A percentile compares a stretch with the other conserved stretches of the same genome.
Evolutionary conservation across 192 early-diverging fungal genomes (phyloP).

Genomic region (Linnemannia exigua): DNA sequence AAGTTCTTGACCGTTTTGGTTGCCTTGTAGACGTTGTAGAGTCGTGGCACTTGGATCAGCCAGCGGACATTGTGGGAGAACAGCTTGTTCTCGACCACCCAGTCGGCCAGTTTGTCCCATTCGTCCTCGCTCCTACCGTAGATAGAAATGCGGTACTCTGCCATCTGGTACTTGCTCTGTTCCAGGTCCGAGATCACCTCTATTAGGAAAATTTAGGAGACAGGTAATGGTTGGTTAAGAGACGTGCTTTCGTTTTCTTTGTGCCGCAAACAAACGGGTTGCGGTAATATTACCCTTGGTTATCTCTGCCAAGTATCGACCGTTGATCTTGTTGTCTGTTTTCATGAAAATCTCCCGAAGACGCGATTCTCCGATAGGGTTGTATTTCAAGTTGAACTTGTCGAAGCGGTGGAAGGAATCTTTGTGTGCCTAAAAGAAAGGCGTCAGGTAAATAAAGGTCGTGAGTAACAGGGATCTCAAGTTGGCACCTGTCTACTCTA

Average conservation of each 20-base stretch:
- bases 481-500: not conserved
- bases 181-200: conserved; percentile 94
- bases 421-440: conserved; percentile 80
- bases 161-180: conserved; percentile 94
- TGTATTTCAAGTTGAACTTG: conserved; percentile 98
- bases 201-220: conserved; percentile 14
- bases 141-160: conserved; percentile 94
- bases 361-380: conserved; percentile 95
- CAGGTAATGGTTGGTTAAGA: not conserved
- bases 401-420: conserved; percentile 97
- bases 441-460: not conserved
- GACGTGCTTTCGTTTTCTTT: not conserved
- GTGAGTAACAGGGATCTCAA: not conserved
- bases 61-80: conserved; percentile 95
- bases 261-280: not conserved
- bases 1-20: conserved; percentile 75
- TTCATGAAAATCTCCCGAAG: conserved; percentile 97
- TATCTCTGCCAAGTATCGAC: conserved; percentile 91
- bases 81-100: conserved; percentile 93
- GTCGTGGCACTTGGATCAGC: conserved; percentile 93
- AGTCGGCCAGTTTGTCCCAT: conserved; percentile 95
- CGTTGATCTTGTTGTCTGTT: conserved; percentile 92
- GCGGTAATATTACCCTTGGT: conserved; percentile 74
- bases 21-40: conserved; percentile 90
- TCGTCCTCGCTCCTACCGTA: conserved; percentile 88